phyloP scores from a whole-genome alignment of 257 asterid species.

The Capsicum pubescens region DNA sequence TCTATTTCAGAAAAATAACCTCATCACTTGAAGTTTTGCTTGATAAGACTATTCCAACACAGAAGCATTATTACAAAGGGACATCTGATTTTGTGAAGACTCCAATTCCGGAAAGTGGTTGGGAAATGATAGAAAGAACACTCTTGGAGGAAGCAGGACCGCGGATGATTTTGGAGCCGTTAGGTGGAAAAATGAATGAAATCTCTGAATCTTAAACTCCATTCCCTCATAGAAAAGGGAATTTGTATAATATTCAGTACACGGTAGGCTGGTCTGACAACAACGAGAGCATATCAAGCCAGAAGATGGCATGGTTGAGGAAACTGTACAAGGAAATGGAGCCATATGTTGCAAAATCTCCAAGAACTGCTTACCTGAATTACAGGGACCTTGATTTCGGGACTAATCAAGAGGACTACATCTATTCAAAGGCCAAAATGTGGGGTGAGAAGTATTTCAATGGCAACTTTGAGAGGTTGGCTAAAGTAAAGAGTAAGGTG shows the following conservation, averaged over 20 bases:
- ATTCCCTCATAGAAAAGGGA: slow-evolving; percentile 2
- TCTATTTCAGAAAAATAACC: background rate
- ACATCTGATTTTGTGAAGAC: slow-evolving; percentile 18
- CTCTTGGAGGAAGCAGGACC: slow-evolving; percentile 9
- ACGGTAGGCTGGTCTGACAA: too few relatives aligned
- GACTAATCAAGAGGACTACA: too few relatives aligned
- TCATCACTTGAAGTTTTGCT: background rate
- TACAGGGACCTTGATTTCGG: too few relatives aligned
- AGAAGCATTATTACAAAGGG: background rate
- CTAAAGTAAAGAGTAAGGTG: too few relatives aligned
- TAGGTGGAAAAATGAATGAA: background rate
- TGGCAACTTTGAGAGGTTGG: too few relatives aligned
- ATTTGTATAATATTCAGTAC: slow-evolving; percentile 13
- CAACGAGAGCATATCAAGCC: too few relatives aligned
- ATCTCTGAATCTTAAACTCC: background rate
- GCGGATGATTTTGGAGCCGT: slow-evolving; percentile 5
- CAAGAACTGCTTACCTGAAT: too few relatives aligned
- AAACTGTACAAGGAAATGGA: too few relatives aligned
- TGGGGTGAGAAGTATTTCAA: too few relatives aligned
- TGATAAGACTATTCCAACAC: slow-evolving; percentile 1
- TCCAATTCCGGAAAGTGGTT: background rate
- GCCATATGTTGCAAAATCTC: too few relatives aligned
- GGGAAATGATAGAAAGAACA: background rate
- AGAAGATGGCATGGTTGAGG: too few relatives aligned
- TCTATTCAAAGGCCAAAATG: too few relatives aligned